Conservation (phyloP, 2,329 filamentous ascomycete species). For the Fusarium armeniacum region DNA sequence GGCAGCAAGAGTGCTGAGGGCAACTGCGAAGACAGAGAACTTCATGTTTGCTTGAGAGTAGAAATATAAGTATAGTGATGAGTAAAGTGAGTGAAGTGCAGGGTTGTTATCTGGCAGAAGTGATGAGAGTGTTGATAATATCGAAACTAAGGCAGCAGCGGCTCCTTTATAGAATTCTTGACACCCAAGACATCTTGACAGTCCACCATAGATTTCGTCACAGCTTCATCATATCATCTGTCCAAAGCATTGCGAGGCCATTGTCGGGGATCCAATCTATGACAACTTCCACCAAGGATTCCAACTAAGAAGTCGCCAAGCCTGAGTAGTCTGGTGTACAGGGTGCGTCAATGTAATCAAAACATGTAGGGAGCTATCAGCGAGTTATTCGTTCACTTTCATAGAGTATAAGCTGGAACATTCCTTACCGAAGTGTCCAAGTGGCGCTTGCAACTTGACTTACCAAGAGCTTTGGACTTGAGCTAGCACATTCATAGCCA, state of each 20-base stretch:
- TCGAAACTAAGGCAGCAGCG: neutral
- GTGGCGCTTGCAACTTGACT: constrained; percentile 23
- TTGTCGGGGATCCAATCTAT: constrained; percentile 16
- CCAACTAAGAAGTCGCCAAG: constrained; percentile 27
- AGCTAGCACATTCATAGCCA: constrained; percentile 37
- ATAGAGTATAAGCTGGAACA: constrained; percentile 15
- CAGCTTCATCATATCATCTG: constrained; percentile 33
- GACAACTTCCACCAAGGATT: constrained; percentile 7
- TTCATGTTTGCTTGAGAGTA: constrained; percentile 44
- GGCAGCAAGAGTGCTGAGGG: constrained; percentile 43
- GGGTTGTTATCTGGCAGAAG: neutral
- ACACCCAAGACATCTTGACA: constrained; percentile 1
- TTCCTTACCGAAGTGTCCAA: neutral
- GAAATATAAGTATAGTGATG: neutral
- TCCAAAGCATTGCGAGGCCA: constrained; percentile 12
- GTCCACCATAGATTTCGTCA: neutral
- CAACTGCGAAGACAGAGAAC: constrained; percentile 40
- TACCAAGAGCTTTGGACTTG: constrained; percentile 28
- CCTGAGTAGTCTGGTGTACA: constrained; percentile 3
- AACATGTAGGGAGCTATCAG: constrained; percentile 5
- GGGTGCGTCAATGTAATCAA: constrained; percentile 16
- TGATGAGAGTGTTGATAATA: constrained; percentile 10
- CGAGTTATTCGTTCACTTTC: neutral
- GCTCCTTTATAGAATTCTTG: constrained; percentile 32
- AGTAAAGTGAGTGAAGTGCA: neutral